Percentiles rank a stretch among this genome's conserved stretches.
These are phyloP conservation scores for Pistacia integerrima DNA, from an alignment of 345 rosid species.

Conservation along the genomic window DNA sequence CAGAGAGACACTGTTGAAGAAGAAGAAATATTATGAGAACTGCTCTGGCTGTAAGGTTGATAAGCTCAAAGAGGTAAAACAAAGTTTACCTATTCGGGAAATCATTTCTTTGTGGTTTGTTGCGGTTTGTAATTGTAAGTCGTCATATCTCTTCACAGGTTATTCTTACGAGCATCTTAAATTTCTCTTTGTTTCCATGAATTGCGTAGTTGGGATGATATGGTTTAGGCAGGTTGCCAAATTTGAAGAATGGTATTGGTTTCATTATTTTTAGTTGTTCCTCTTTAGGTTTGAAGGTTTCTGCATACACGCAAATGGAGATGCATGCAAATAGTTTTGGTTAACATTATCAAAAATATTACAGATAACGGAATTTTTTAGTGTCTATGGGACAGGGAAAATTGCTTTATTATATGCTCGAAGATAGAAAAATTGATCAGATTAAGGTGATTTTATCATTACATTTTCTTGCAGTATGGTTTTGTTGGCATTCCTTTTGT, in stretches of 20 bases:
- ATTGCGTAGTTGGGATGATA: too few relatives aligned
- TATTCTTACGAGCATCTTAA: background rate
- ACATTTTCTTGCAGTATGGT: background rate
- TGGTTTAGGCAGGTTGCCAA: too few relatives aligned
- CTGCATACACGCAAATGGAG: background rate
- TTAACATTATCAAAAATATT: too few relatives aligned
- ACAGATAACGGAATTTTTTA: background rate
- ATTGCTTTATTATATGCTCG: background rate
- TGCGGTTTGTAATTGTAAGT: slow-evolving; percentile 65
- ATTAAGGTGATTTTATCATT: background rate
- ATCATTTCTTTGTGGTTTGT: slow-evolving; percentile 70
- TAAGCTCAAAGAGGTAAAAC: slow-evolving; percentile 45
- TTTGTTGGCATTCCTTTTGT: background rate
- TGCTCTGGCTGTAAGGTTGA: slow-evolving; percentile 90
- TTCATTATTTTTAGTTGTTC: too few relatives aligned
- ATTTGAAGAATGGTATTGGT: too few relatives aligned
- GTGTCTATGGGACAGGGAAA: background rate
- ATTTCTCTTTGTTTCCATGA: background rate
- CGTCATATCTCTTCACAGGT: background rate
- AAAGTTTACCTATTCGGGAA: slow-evolving; percentile 61
- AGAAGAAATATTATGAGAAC: slow-evolving; percentile 58
- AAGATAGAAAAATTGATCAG: background rate
- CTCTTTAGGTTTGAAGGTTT: too few relatives aligned
- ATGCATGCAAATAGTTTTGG: background rate
- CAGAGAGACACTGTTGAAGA: slow-evolving; percentile 51